Evolutionary conservation across 2,329 filamentous ascomycete species (phyloP).

Genomic region (Botrytis cinerea): DNA sequence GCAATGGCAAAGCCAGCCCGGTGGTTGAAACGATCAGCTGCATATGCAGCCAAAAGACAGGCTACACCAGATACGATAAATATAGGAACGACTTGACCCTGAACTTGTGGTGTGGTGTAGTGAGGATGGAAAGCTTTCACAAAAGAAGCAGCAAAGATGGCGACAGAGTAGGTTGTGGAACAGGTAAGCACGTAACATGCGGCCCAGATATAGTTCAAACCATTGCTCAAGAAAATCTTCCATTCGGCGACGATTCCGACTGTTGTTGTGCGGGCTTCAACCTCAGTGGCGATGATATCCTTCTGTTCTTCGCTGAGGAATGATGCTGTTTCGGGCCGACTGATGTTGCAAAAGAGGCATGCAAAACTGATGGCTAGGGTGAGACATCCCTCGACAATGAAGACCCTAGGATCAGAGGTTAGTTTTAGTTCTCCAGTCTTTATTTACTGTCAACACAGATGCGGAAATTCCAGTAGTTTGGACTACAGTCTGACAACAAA

Average conservation of each 20-base stretch:
- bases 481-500: not conserved
- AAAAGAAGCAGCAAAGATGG: constrained; percentile 57
- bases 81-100: constrained; percentile 46
- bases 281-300: constrained; percentile 40
- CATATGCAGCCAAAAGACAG: constrained; percentile 41
- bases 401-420: constrained; percentile 44
- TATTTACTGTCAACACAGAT: not conserved
- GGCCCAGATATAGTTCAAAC: constrained; percentile 56
- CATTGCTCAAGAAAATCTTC: constrained; percentile 58
- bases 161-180: constrained; percentile 55
- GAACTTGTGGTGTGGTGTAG: constrained; percentile 64
- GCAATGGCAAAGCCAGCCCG: constrained; percentile 44
- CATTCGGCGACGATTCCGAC: constrained; percentile 66
- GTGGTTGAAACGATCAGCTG: constrained; percentile 43
- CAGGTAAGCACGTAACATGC: constrained; percentile 45
- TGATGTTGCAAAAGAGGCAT: constrained; percentile 44
- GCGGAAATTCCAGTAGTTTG: not conserved
- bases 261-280: constrained; percentile 52
- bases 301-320: constrained; percentile 45
- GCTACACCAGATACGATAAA: constrained; percentile 43
- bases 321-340: constrained; percentile 25
- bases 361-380: constrained; percentile 47
- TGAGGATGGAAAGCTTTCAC: constrained; percentile 69
- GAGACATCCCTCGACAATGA: constrained; percentile 53
- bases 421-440: not conserved